Evolutionary conservation across 2,329 filamentous ascomycete species (phyloP), one percentile per base, ranked within the genome.

Genomic region (Knufia fluminis): DNA sequence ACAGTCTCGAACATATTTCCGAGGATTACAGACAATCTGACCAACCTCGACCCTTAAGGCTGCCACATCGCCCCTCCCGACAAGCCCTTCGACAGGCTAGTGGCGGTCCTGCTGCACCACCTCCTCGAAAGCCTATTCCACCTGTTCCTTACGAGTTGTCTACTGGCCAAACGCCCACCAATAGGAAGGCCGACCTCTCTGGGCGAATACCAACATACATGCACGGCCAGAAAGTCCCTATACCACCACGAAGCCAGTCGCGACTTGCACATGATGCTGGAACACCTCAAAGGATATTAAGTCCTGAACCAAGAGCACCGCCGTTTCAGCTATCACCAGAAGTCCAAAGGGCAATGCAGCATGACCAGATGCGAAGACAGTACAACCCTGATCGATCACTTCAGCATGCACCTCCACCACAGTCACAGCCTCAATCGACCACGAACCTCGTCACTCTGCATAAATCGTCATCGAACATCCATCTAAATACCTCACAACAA

Each of bases 1-100:
- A 19, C 40, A 48, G 42, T 16, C 8, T 47, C 14, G 51, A 55
- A 16, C 48, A 55, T 26, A 46, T 53, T 4, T 41, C 31, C 7
- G 9, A 31, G 16, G 44, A 46, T 4, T 23, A 35, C n/a, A 16
- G 33, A 19, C 19, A 38, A 7, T 36, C 22, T 38, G 44, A 19
- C 8, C 16, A 36, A 24, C 32, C 44, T n/a, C 22, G 32, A 16
- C 44, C 44, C 4, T 28, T 46, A 10, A 24, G 32, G 17, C 44
- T 46, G 32, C 31, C 44, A 2, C 16, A 45, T 19, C 24, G 42
- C 14, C 12, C 9, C 42, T 9, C 42, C 3, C 42, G 14, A 45
- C 7, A n/a, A 45, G 2, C 42, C 7, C 23, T 35, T 12, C 39
- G 40, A 17, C 24, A 40, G 4, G n/a, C 14, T 19, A 38, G 26